Evolutionary conservation across 108 stramenopile genomes (phyloP).

Genomic region (Mayamaea pseudoterrestris): DNA sequence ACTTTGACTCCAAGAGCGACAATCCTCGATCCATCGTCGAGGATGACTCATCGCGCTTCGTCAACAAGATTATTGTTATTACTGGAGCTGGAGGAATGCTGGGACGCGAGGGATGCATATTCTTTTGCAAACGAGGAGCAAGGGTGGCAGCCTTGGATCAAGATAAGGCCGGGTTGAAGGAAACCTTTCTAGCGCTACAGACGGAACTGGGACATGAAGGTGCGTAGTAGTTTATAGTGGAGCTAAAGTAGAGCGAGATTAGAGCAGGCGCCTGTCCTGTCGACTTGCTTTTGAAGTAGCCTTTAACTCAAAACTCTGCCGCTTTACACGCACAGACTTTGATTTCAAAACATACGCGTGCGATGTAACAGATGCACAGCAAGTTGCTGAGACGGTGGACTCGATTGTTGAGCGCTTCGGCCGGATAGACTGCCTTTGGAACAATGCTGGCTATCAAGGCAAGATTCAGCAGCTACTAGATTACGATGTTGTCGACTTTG

Average conservation of each 20-base stretch:
- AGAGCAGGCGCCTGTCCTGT: too few relatives aligned
- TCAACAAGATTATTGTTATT: constrained; percentile 54
- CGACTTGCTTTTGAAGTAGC: too few relatives aligned
- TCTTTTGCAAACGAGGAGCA: constrained; percentile 68
- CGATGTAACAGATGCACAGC: constrained; percentile 49
- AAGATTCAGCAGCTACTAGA: constrained; percentile 72
- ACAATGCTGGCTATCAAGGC: constrained; percentile 94
- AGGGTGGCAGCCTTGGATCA: constrained; percentile 69
- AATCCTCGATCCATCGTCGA: too few relatives aligned
- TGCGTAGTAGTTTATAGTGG: too few relatives aligned
- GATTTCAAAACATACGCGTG: constrained; percentile 22
- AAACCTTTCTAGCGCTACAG: constrained; percentile 23
- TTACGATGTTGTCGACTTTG: constrained; percentile 72
- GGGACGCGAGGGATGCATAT: constrained; percentile 67
- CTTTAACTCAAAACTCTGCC: too few relatives aligned
- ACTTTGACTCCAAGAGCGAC: too few relatives aligned
- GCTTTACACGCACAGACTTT: too few relatives aligned
- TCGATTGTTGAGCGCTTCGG: constrained; percentile 23
- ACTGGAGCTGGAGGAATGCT: constrained; percentile 88
- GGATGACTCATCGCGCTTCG: too few relatives aligned
- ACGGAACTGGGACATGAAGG: background rate
- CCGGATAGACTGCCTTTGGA: constrained; percentile 74
- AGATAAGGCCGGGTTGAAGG: constrained; percentile 36
- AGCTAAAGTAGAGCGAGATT: too few relatives aligned
- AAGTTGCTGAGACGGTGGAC: constrained; percentile 38